Evolutionary conservation across 768 basidiomycete species (phyloP), one percentile per base, ranked within the genome.

Genomic region (Pisolithus tinctorius): DNA sequence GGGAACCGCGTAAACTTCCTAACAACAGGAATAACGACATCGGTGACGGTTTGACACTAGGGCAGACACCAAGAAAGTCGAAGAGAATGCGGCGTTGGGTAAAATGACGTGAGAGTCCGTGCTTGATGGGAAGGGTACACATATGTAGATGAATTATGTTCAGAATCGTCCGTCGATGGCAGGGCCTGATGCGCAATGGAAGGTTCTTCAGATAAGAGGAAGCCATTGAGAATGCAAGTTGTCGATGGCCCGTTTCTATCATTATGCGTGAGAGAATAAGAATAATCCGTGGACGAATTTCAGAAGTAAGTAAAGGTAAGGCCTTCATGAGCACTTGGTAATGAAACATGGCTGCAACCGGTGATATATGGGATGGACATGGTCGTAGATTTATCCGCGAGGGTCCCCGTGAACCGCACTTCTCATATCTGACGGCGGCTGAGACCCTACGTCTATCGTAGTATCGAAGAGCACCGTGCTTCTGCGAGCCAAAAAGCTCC

Each of bases 21-120:
- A 90, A 73, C 39, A 88, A 67, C 41, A 83, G 67, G 58, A 74
- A 78, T 17, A 88, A 61, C 4, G 86, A 86, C 17, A 71, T 73
- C 23, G 83, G 68, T 39, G 75, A 80, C 16, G 88, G 86, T 26
- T 61, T 70, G 23, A 89, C 61, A 41, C 66, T 65, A 14, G 73
- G 71, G 60, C 83, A 77, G 44, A 74, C 55, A 29, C 58, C 62
- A 42, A 84, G 59, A 20, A 85, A 64, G 20, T 67, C 66, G 41
- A 69, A 58, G 49, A 86, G 68, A 16, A 69, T 69, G 54, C 70
- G 69, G 38, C 75, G 75, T 47, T 70, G 66, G 29, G 71, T 61
- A 58, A 71, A 75, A 56, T 81, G 74, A 37, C 63, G 72, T 31
- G 69, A 62, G 41, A 81, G 60, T 31, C 78, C 74, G 27, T 58